A percentile compares a stretch with the other conserved stretches of the same genome.
phyloP scores from a whole-genome alignment of 768 basidiomycete genomes.

The Xanthoconium purpureum region DNA sequence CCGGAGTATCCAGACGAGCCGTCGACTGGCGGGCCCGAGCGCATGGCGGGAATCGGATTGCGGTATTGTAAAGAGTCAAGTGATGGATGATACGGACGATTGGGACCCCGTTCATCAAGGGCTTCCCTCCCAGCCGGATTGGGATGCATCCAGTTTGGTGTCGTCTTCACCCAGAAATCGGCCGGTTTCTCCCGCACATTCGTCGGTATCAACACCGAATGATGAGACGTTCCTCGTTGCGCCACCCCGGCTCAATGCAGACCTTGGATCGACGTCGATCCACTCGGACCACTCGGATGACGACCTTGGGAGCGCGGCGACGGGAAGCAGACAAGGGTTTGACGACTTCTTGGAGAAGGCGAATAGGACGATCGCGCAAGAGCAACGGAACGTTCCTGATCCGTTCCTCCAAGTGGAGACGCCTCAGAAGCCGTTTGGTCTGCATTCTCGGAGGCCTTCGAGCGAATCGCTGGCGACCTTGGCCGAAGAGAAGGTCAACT shows the following conservation, averaged over 20 bases:
- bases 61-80: constrained; percentile 37
- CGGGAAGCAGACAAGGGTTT: constrained; percentile 46
- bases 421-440: constrained; percentile 74
- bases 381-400: constrained; percentile 75
- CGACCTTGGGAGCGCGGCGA: constrained; percentile 44
- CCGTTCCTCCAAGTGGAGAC: constrained; percentile 70
- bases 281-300: constrained; percentile 60
- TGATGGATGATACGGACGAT: constrained; percentile 69
- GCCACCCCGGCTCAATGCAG: constrained; percentile 32
- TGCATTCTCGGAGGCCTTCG: constrained; percentile 76
- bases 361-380: constrained; percentile 77
- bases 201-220: constrained; percentile 54
- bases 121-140: constrained; percentile 69
- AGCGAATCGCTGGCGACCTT: constrained; percentile 92
- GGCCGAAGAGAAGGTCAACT: constrained; percentile 85
- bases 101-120: constrained; percentile 73
- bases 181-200: constrained; percentile 59
- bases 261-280: constrained; percentile 20
- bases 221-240: constrained; percentile 41
- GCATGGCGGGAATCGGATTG: constrained; percentile 80
- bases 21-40: constrained; percentile 61
- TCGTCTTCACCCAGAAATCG: constrained; percentile 39
- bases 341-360: constrained; percentile 82
- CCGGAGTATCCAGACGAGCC: constrained; percentile 73
- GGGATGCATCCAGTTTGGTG: constrained; percentile 59